Conservation (phyloP, 1,284 basidiomycete genomes). For the Grifola frondosa region DNA sequence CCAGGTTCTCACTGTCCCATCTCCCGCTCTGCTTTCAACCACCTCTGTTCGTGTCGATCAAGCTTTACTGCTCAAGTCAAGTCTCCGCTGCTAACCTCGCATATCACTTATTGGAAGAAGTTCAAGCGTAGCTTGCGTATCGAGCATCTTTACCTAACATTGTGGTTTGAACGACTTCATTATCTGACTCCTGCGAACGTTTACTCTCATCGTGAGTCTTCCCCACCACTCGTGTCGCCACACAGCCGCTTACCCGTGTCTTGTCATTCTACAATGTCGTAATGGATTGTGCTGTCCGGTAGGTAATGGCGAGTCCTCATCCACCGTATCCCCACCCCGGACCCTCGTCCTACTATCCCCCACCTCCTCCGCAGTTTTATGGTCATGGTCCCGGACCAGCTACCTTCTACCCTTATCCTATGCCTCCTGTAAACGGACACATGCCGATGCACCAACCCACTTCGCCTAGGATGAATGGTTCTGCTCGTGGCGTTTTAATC, state of each 20-base stretch:
- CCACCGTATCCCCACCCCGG: conserved; percentile 34
- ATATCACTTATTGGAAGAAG: too few relatives aligned
- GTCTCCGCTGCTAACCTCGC: too few relatives aligned
- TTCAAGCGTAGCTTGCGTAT: too few relatives aligned
- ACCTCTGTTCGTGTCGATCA: too few relatives aligned
- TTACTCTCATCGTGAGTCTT: neutral
- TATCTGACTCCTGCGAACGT: too few relatives aligned
- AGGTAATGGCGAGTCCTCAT: conserved; percentile 34
- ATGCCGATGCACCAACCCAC: conserved; percentile 26
- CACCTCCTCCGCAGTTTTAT: conserved; percentile 26
- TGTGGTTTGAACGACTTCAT: too few relatives aligned
- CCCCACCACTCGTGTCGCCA: neutral
- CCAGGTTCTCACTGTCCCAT: too few relatives aligned
- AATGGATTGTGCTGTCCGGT: conserved; percentile 2
- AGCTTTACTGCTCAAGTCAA: too few relatives aligned
- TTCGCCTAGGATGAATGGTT: conserved; percentile 28
- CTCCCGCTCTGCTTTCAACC: too few relatives aligned
- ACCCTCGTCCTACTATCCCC: conserved; percentile 33
- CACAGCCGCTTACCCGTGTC: conserved; percentile 7
- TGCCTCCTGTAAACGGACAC: conserved; percentile 31
- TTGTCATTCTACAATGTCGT: neutral
- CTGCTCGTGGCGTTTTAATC: conserved; percentile 28
- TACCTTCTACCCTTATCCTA: conserved; percentile 32
- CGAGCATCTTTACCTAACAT: too few relatives aligned
- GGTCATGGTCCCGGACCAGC: conserved; percentile 22